Conservation (phyloP, 345 rosid genomes). For the Excoecaria agallocha region DNA sequence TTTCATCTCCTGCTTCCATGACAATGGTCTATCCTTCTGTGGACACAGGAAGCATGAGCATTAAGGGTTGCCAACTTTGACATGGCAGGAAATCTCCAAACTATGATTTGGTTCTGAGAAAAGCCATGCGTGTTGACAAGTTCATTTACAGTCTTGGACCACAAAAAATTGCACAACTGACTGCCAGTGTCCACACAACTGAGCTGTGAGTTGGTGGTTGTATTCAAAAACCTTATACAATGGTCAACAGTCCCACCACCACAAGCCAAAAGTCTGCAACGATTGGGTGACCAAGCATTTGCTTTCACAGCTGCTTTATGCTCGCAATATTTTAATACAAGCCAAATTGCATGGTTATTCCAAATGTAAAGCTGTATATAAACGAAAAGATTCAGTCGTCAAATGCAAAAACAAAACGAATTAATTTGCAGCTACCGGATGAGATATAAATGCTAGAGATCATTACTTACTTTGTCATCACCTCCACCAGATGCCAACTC, state of each 20-base stretch:
- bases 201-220: slow-evolving; percentile 79
- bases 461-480: slow-evolving; percentile 69
- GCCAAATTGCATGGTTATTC: slow-evolving; percentile 94
- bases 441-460: background rate
- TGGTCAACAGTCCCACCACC: slow-evolving; percentile 93
- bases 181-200: slow-evolving; percentile 93
- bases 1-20: slow-evolving; percentile 98
- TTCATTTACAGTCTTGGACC: slow-evolving; percentile 98
- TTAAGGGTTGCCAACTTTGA: slow-evolving; percentile 82
- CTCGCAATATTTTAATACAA: slow-evolving; percentile 80
- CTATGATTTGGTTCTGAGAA: slow-evolving; percentile 95
- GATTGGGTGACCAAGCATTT: slow-evolving; percentile 99
- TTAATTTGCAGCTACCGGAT: slow-evolving; percentile 4
- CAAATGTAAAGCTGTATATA: slow-evolving; percentile 83
- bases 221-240: slow-evolving; percentile 99
- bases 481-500: slow-evolving; percentile 98
- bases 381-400: slow-evolving; percentile 19
- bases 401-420: background rate
- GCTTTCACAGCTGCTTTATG: slow-evolving; percentile 99
- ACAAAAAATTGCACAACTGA: slow-evolving; percentile 88
- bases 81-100: slow-evolving; percentile 96
- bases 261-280: slow-evolving; percentile 92
- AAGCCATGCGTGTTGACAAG: slow-evolving; percentile 93
- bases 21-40: slow-evolving; percentile 98
- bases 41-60: slow-evolving; percentile 80